These are phyloP conservation scores for Podaxis sp. DNA, from an alignment of 768 basidiomycete genomes.

Conservation along the genomic window DNA sequence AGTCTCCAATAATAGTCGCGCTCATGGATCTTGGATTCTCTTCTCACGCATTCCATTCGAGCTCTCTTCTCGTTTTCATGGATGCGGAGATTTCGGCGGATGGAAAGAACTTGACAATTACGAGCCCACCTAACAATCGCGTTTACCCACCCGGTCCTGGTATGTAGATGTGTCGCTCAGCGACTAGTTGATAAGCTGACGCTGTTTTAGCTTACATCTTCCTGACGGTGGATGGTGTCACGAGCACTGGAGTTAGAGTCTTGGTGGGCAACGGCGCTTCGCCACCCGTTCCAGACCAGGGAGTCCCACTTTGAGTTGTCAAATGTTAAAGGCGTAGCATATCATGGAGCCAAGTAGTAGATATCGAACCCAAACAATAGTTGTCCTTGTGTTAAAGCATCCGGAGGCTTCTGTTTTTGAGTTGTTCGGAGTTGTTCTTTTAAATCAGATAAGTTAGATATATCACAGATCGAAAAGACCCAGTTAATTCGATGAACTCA, in stretches of 20 bases:
- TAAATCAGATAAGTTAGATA: too few species aligned
- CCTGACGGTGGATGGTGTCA: slow-evolving; percentile 14
- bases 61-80: slow-evolving; percentile 33
- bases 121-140: slow-evolving; percentile 30
- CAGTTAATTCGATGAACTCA: too few species aligned
- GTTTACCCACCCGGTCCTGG: slow-evolving; percentile 41
- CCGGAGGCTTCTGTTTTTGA: too few species aligned
- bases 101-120: slow-evolving; percentile 28
- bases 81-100: slow-evolving; percentile 26
- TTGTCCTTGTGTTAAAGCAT: background rate
- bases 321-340: background rate
- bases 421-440: too few species aligned
- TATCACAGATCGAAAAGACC: too few species aligned
- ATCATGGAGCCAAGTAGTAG: background rate
- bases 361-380: background rate
- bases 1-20: slow-evolving; percentile 21
- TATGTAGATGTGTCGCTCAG: background rate
- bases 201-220: background rate
- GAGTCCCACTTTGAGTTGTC: slow-evolving; percentile 15
- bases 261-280: slow-evolving; percentile 35
- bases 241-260: slow-evolving; percentile 32
- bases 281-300: slow-evolving; percentile 33
- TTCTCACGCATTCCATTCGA: slow-evolving; percentile 37
- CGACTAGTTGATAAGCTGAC: background rate
- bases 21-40: slow-evolving; percentile 40